Base-by-base conservation (phyloP, 2,329 filamentous ascomycete genomes). In the Scedosporium boydii region DNA sequence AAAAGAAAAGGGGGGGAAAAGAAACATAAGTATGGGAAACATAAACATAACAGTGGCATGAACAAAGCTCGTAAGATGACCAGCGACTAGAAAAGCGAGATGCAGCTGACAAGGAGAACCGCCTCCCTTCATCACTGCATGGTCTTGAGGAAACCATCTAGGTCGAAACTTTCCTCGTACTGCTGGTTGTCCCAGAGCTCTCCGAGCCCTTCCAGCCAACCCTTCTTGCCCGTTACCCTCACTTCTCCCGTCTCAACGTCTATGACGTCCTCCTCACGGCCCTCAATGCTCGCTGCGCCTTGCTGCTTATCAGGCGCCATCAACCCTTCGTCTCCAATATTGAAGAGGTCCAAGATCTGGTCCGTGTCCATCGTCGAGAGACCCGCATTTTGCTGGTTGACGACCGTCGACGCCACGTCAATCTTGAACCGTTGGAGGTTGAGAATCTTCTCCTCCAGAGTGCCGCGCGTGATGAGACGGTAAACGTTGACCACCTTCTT, bases 401-500 rank as follows among this genome's bases (percentile, higher is more conserved):
- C 96, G 5, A 99, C 95, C 0, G 96, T 99, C 60, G 90, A 96
- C 51, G 95, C 96, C 21, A 99, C 93, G 74, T 99, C 95, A 70
- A 99, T 96, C 81, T 99, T 99, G 87, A 99, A 99, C 60, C 95
- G 89, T 85, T 99, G 95, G 63, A 99, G 87, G 71, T 90, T 96
- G 70, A 99, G 79, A 71, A 99, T 99, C 84, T 99, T 99, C 80
- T 99, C 95, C 75, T 99, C 95, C 58, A 99, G 78, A 1, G 96
- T 99, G 65, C 95, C 95, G 67, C 95, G 85, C 5, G 95, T 99
- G 70, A 99, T 95, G 67, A 99, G 82, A 26, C 95, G 91, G 76
- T 99, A 99, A 16, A 99, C 95, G 71, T 99, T 99, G 68, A 99
- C 95, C 44, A 98, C 95, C 83, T 98, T 99, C 86, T 99, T 99